phyloP scores from a whole-genome alignment of 257 asterid genomes.

The Salvia rosmarinus region DNA sequence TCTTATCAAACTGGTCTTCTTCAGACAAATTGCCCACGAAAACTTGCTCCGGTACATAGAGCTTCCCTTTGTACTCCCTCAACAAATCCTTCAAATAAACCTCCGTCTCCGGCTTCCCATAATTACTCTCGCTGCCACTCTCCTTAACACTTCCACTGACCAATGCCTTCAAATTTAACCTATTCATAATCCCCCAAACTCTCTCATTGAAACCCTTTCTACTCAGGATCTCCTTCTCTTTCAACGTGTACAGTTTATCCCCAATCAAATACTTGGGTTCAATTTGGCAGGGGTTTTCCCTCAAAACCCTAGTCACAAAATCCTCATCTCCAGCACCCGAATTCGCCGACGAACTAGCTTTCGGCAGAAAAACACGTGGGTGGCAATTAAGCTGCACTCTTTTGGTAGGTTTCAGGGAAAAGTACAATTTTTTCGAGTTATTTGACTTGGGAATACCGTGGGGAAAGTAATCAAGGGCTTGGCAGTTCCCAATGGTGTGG shows the following conservation, averaged over 20 bases:
- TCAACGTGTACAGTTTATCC: constrained; percentile 66
- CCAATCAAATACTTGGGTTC: constrained; percentile 84
- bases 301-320: constrained; percentile 82
- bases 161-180: constrained; percentile 64
- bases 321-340: constrained; percentile 61
- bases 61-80: constrained; percentile 91
- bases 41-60: constrained; percentile 92
- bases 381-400: constrained; percentile 36
- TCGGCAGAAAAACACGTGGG: constrained; percentile 48
- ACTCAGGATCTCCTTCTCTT: constrained; percentile 70
- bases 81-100: constrained; percentile 84
- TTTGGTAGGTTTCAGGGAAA: constrained; percentile 35
- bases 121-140: constrained; percentile 35
- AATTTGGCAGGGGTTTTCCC: constrained; percentile 91
- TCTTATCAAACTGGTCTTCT: constrained; percentile 80
- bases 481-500: constrained; percentile 42
- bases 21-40: constrained; percentile 74
- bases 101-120: constrained; percentile 55
- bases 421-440: constrained; percentile 24
- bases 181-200: constrained; percentile 49
- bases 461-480: constrained; percentile 50
- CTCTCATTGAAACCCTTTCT: constrained; percentile 50
- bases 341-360: constrained; percentile 44
- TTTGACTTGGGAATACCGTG: constrained; percentile 42
- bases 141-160: constrained; percentile 34